Evolutionary conservation across 371 early-diverging fungal genomes (phyloP).

Genomic region (Sporodiniella umbellata): DNA sequence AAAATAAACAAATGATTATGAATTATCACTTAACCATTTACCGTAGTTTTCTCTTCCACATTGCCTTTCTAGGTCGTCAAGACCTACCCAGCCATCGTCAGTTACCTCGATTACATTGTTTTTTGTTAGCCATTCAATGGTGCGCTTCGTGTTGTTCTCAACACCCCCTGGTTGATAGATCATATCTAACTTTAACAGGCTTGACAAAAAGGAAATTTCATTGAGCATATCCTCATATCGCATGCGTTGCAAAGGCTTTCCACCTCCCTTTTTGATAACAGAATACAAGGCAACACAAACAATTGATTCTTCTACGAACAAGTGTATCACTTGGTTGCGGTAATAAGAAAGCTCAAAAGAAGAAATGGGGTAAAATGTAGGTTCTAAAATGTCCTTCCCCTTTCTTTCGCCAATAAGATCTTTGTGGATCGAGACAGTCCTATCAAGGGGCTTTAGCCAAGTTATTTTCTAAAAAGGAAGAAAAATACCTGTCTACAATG

Average conservation of each 20-base stretch:
- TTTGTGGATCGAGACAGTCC: constrained; percentile 60
- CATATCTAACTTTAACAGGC: constrained; percentile 80
- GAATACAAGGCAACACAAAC: constrained; percentile 78
- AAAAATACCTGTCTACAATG: constrained; percentile 59
- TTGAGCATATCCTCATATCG: constrained; percentile 50
- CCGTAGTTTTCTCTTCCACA: constrained; percentile 85
- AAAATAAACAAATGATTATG: too few species aligned
- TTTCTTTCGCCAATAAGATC: constrained; percentile 74
- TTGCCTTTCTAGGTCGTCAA: constrained; percentile 63
- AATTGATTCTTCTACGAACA: constrained; percentile 83
- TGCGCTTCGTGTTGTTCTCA: constrained; percentile 66
- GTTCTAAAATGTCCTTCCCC: constrained; percentile 73
- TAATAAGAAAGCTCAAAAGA: constrained; percentile 87
- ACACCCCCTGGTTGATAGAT: constrained; percentile 80
- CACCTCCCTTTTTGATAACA: constrained; percentile 73
- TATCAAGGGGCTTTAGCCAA: too few species aligned
- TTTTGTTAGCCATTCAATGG: constrained; percentile 61
- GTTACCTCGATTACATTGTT: constrained; percentile 56
- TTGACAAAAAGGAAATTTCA: constrained; percentile 76
- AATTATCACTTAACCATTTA: constrained; percentile 12
- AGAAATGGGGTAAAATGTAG: constrained; percentile 82
- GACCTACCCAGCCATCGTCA: constrained; percentile 55
- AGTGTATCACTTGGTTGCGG: constrained; percentile 83
- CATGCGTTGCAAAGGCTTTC: constrained; percentile 58
- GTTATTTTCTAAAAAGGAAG: too few species aligned